Evolutionary conservation across 2,329 filamentous ascomycete genomes (phyloP).

Genomic region (Colletotrichum brevisporum): DNA sequence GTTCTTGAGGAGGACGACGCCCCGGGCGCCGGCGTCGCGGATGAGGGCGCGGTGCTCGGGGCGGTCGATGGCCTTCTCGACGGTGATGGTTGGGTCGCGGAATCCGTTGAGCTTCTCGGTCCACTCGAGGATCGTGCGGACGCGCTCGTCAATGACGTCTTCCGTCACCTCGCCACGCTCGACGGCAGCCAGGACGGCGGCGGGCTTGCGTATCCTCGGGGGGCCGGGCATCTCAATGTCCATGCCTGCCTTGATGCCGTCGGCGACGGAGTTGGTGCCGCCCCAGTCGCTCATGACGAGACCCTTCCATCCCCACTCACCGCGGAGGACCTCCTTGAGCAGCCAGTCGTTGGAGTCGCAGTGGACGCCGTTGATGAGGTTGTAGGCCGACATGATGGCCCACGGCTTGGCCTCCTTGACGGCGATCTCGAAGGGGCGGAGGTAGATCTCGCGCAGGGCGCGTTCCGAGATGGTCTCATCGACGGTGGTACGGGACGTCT

Average conservation of each 20-base stretch:
- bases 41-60: slow-evolving; percentile 69
- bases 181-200: slow-evolving; percentile 44
- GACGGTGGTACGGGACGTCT: slow-evolving; percentile 56
- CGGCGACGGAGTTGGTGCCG: slow-evolving; percentile 81
- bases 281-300: slow-evolving; percentile 81
- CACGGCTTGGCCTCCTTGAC: slow-evolving; percentile 47
- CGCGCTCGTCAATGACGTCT: slow-evolving; percentile 39
- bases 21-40: slow-evolving; percentile 66
- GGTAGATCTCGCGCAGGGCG: slow-evolving; percentile 49
- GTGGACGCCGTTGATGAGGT: slow-evolving; percentile 59
- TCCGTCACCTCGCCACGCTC: slow-evolving; percentile 43
- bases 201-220: slow-evolving; percentile 44
- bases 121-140: slow-evolving; percentile 51
- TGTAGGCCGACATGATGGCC: slow-evolving; percentile 50
- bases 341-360: slow-evolving; percentile 62
- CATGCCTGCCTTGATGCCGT: slow-evolving; percentile 79
- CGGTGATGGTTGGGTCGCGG: slow-evolving; percentile 51
- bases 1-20: slow-evolving; percentile 84
- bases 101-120: slow-evolving; percentile 49
- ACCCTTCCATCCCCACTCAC: slow-evolving; percentile 83
- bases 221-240: slow-evolving; percentile 76
- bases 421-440: slow-evolving; percentile 49
- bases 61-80: slow-evolving; percentile 54
- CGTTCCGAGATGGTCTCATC: slow-evolving; percentile 45
- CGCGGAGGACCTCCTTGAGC: slow-evolving; percentile 79